Percentiles rank a stretch among this genome's conserved stretches.
phyloP scores from a whole-genome alignment of 1,284 basidiomycete species.

The Stygiomarasmius scandens region DNA sequence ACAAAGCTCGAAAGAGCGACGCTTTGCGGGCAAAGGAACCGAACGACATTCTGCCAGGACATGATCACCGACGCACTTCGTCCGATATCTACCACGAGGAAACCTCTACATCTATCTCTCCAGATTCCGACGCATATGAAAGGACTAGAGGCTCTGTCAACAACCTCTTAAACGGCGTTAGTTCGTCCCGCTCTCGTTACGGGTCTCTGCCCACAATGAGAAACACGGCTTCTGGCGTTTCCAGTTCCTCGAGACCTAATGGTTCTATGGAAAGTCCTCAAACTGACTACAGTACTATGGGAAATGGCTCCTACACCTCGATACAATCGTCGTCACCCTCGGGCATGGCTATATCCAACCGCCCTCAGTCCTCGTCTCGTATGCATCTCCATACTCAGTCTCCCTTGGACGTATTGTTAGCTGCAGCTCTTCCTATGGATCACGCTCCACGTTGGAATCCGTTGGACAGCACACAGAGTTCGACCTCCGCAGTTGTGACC shows the following conservation, averaged over 20 bases:
- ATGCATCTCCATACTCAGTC: neutral
- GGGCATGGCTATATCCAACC: neutral
- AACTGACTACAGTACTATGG: neutral
- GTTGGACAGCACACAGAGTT: neutral
- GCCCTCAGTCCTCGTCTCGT: neutral
- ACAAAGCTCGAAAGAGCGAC: constrained; percentile 7
- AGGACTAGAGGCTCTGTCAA: neutral
- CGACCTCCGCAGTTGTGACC: neutral
- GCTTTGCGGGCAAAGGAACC: constrained; percentile 3
- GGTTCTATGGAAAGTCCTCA: neutral
- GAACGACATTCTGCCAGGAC: neutral
- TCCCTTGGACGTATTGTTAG: neutral
- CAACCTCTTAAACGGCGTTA: neutral
- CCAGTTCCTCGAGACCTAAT: neutral
- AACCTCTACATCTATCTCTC: neutral
- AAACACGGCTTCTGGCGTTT: neutral
- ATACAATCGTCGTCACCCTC: neutral
- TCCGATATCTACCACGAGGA: neutral
- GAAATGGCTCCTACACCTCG: neutral
- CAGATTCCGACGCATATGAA: neutral
- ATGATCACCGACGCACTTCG: neutral
- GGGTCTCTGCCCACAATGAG: neutral
- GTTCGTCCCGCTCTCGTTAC: neutral
- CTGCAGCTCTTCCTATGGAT: neutral
- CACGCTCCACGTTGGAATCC: neutral